phyloP scores from a whole-genome alignment of 78 protist species.

The Chrysochromulina tobinii region DNA sequence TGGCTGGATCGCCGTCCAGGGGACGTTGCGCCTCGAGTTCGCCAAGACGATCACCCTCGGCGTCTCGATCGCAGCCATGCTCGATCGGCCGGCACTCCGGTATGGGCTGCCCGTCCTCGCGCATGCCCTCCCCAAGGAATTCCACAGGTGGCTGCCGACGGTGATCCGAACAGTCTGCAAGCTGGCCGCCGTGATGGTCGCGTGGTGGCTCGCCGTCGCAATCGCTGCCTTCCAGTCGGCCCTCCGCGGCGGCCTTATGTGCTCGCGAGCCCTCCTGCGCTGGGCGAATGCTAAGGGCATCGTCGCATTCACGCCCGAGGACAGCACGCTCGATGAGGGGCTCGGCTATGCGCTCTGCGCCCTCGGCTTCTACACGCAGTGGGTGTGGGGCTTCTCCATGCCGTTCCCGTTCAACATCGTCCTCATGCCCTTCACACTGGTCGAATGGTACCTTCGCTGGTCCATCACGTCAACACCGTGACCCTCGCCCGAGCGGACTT shows the following conservation, averaged over 20 bases:
- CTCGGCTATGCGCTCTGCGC: neutral
- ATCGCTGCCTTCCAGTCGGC: neutral
- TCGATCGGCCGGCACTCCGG: no score
- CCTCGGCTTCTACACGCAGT: neutral
- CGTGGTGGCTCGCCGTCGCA: neutral
- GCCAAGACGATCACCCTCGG: no score
- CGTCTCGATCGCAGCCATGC: no score
- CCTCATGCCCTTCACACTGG: neutral
- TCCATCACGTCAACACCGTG: neutral
- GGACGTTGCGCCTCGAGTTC: no score
- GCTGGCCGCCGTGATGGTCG: neutral
- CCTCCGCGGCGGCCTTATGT: neutral
- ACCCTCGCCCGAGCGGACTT: no score
- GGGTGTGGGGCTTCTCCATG: neutral
- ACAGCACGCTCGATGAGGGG: neutral
- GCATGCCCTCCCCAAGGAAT: neutral
- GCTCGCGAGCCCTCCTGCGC: neutral
- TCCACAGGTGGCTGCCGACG: neutral
- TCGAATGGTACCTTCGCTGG: neutral
- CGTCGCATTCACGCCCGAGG: neutral
- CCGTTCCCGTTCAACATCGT: neutral
- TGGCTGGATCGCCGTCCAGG: no score
- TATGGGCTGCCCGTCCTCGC: neutral
- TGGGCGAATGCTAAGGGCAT: neutral
- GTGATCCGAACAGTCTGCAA: neutral